phyloP scores from a whole-genome alignment of 2,329 filamentous ascomycete species.

The Ophiostoma sp. region DNA sequence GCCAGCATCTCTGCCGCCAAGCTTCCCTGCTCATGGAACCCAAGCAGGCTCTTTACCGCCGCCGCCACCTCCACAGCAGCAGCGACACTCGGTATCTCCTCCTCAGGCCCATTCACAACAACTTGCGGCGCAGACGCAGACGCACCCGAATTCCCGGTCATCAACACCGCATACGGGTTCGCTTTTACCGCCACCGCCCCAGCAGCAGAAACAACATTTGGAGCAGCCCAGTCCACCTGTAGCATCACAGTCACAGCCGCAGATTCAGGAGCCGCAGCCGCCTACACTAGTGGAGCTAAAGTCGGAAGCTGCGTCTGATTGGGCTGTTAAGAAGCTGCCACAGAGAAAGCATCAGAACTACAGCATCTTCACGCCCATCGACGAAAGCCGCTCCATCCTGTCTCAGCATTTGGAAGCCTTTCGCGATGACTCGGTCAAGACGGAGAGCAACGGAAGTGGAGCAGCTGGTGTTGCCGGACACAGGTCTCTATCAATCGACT shows the following conservation, averaged over 20 bases:
- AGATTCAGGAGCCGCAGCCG: slow-evolving; percentile 45
- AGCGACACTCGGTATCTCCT: slow-evolving; percentile 51
- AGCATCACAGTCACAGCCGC: slow-evolving; percentile 17
- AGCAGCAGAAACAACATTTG: slow-evolving; percentile 35
- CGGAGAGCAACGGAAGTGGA: slow-evolving; percentile 17
- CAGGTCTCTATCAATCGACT: slow-evolving; percentile 60
- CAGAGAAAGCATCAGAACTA: slow-evolving; percentile 77
- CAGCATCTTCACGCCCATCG: slow-evolving; percentile 96
- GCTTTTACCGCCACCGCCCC: slow-evolving; percentile 41
- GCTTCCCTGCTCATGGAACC: slow-evolving; percentile 52
- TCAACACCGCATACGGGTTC: slow-evolving; percentile 41
- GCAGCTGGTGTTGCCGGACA: neutral
- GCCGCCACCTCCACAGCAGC: slow-evolving; percentile 41
- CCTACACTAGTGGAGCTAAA: slow-evolving; percentile 41
- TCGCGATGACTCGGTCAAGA: slow-evolving; percentile 48
- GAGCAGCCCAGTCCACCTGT: slow-evolving; percentile 13
- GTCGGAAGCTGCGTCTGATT: slow-evolving; percentile 19
- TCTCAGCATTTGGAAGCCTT: slow-evolving; percentile 74
- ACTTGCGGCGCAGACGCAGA: slow-evolving; percentile 32
- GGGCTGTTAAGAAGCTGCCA: slow-evolving; percentile 55
- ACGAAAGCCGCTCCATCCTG: slow-evolving; percentile 82
- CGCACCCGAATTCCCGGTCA: slow-evolving; percentile 47
- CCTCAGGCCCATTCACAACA: slow-evolving; percentile 53
- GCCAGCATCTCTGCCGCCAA: slow-evolving; percentile 64
- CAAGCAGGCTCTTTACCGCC: slow-evolving; percentile 36